Percentiles rank a stretch among this genome's conserved stretches.
Conservation (phyloP, 441 rosid species). For the Pelargonium citronellum region DNA sequence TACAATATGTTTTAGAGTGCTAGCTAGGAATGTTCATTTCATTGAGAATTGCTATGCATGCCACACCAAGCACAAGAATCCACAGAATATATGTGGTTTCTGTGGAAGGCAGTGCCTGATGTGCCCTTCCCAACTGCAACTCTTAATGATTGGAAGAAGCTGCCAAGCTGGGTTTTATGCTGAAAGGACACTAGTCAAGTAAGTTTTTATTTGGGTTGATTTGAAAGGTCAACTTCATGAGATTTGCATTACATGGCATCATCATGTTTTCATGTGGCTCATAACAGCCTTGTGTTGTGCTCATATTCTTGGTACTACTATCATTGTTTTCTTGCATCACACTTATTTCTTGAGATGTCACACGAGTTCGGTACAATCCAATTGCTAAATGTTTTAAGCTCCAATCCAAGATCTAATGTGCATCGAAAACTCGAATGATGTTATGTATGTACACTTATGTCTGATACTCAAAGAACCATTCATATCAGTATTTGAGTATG, state of each 20-base stretch:
- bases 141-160: slow-evolving; percentile 5
- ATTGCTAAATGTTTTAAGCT: no score
- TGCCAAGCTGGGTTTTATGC: background rate
- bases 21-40: background rate
- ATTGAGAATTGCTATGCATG: slow-evolving; percentile 4
- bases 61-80: slow-evolving; percentile 6
- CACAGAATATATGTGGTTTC: background rate
- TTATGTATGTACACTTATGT: no score
- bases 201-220: background rate
- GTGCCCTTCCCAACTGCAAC: background rate
- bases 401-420: no score
- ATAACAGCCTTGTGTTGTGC: background rate
- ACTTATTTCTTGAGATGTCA: no score
- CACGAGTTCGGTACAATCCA: no score
- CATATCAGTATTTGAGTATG: no score
- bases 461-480: no score
- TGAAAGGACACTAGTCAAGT: background rate
- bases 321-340: no score
- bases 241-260: background rate
- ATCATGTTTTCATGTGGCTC: background rate
- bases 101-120: background rate
- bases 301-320: no score
- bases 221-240: no score
- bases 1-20: background rate
- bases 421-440: no score